phyloP scores from a whole-genome alignment of 495 filamentous ascomycete species.

The Xylona heveae region DNA sequence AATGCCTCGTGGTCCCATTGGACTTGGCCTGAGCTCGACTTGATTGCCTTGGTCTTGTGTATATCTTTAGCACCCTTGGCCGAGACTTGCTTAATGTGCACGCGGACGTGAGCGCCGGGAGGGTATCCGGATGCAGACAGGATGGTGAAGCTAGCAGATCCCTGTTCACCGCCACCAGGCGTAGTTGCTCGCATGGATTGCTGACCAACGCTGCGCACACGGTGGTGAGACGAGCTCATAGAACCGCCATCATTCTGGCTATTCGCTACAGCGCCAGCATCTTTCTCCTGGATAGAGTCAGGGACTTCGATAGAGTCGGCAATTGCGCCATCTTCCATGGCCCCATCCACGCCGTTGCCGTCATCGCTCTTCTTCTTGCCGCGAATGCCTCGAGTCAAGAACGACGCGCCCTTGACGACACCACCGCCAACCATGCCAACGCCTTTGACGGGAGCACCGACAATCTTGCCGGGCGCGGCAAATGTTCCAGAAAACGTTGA shows the following conservation, averaged over 20 bases:
- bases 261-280: slow-evolving; percentile 11
- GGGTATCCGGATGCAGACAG: slow-evolving; percentile 65
- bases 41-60: slow-evolving; percentile 66
- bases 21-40: slow-evolving; percentile 28
- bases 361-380: slow-evolving; percentile 40
- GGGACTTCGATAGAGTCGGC: slow-evolving; percentile 20
- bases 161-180: slow-evolving; percentile 32
- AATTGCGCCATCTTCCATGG: slow-evolving; percentile 14
- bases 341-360: slow-evolving; percentile 7
- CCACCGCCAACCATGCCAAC: slow-evolving; percentile 55
- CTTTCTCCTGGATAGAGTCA: slow-evolving; percentile 6
- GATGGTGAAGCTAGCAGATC: slow-evolving; percentile 63
- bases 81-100: slow-evolving; percentile 43
- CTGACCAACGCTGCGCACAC: slow-evolving; percentile 47
- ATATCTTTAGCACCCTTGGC: slow-evolving; percentile 53
- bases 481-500: slow-evolving; percentile 90
- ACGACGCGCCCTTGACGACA: slow-evolving; percentile 72
- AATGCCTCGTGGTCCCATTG: slow-evolving; percentile 58
- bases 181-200: slow-evolving; percentile 29
- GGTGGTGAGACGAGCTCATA: slow-evolving; percentile 28
- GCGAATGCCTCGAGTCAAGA: slow-evolving; percentile 61
- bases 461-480: slow-evolving; percentile 71
- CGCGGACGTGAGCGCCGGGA: slow-evolving; percentile 55
- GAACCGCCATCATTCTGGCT: not conserved
- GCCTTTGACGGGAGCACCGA: slow-evolving; percentile 85